Conservation (phyloP, 352 stramenopile species). For the Elongisporangium anandrum region DNA sequence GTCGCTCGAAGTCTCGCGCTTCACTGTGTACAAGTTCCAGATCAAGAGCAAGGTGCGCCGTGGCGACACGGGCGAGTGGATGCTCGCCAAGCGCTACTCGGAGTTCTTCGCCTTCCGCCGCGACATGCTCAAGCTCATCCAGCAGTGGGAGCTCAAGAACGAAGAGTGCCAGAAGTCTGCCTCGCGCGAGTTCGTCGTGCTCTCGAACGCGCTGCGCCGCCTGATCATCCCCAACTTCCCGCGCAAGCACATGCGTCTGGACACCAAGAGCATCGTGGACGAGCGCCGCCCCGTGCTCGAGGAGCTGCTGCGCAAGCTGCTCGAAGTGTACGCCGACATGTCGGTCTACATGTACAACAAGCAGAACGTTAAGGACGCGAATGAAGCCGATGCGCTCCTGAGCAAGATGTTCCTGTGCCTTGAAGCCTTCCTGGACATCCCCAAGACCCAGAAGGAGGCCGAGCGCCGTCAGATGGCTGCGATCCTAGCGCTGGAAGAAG, state of each 20-base stretch:
- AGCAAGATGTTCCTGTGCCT: conserved; percentile 31
- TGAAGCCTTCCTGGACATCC: conserved; percentile 48
- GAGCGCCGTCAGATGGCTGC: conserved; percentile 39
- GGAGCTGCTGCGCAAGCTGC: conserved; percentile 45
- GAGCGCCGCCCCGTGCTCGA: conserved; percentile 44
- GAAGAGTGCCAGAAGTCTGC: conserved; percentile 16
- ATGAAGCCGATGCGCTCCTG: conserved; percentile 12
- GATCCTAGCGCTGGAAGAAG: conserved; percentile 48
- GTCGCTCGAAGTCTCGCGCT: conserved; percentile 27
- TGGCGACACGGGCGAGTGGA: conserved; percentile 31
- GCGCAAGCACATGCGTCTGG: conserved; percentile 52
- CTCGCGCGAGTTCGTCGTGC: conserved; percentile 40
- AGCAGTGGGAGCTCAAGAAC: conserved; percentile 37
- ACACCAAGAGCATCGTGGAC: conserved; percentile 47
- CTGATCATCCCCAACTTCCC: conserved; percentile 44
- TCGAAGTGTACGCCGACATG: conserved; percentile 54
- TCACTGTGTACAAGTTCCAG: conserved; percentile 65
- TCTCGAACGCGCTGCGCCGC: conserved; percentile 34
- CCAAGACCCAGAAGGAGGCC: conserved; percentile 43
- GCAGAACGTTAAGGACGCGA: conserved; percentile 12
- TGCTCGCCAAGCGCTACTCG: conserved; percentile 57
- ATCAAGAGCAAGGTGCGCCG: conserved; percentile 34
- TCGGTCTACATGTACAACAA: conserved; percentile 46
- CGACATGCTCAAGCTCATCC: conserved; percentile 36
- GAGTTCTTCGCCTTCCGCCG: conserved; percentile 59